Conservation (phyloP, 768 basidiomycete genomes). For the Lepiota subincarnata region DNA sequence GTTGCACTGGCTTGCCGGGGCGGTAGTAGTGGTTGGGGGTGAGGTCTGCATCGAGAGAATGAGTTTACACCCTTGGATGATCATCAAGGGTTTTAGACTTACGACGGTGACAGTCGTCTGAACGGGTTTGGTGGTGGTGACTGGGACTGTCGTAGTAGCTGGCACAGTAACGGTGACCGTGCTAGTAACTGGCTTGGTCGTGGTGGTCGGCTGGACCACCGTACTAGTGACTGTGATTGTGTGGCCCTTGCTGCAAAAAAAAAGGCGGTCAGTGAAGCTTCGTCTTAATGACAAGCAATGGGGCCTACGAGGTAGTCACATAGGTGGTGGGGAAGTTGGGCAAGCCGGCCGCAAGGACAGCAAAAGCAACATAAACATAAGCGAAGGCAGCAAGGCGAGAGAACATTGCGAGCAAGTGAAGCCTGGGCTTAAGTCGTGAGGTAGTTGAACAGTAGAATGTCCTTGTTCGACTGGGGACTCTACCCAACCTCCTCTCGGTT, state of each 20-base stretch:
- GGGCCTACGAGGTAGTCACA: constrained; percentile 5
- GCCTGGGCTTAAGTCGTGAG: not conserved
- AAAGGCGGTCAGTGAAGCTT: not conserved
- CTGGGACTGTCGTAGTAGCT: constrained; percentile 11
- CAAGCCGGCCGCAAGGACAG: constrained; percentile 25
- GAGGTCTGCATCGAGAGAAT: constrained; percentile 14
- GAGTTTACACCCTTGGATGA: not conserved
- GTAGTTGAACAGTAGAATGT: constrained; percentile 14
- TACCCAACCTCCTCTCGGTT: not conserved
- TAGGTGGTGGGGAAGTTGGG: constrained; percentile 17
- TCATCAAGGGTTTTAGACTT: not conserved
- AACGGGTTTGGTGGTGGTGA: constrained; percentile 15
- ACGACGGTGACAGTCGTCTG: constrained; percentile 12
- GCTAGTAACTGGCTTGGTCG: constrained; percentile 11
- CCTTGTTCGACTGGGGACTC: constrained; percentile 19
- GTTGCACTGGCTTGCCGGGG: constrained; percentile 25
- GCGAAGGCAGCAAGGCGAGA: constrained; percentile 19
- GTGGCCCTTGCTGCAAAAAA: not conserved
- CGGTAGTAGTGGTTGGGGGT: constrained; percentile 17
- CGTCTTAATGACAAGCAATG: not conserved
- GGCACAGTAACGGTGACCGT: constrained; percentile 11
- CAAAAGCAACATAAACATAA: constrained; percentile 21
- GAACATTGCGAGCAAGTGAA: constrained; percentile 20
- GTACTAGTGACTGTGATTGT: constrained; percentile 16
- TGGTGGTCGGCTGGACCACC: constrained; percentile 5